Percentiles rank a stretch among this genome's conserved stretches.
phyloP scores from a whole-genome alignment of 2,329 filamentous ascomycete genomes.

The Elsinoe perseae region DNA sequence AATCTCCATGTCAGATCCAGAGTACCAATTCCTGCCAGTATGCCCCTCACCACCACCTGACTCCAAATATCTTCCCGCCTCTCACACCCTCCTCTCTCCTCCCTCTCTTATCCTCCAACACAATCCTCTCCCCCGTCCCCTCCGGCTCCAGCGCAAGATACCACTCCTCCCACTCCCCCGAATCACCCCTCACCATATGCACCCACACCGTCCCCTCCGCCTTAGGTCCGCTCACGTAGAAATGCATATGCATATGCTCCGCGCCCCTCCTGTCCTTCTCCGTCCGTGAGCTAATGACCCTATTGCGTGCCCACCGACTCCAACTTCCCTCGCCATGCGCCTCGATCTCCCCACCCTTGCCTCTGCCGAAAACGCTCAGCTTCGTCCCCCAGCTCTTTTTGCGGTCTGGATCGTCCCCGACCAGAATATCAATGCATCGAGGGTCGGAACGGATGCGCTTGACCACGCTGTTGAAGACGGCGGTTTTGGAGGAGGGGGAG shows the following conservation, averaged over 20 bases:
- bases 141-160: slow-evolving; percentile 73
- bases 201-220: slow-evolving; percentile 67
- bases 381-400: slow-evolving; percentile 29
- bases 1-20: too few relatives aligned
- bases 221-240: slow-evolving; percentile 72
- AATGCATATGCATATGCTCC: slow-evolving; percentile 77
- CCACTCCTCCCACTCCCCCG: slow-evolving; percentile 66
- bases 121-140: slow-evolving; percentile 52
- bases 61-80: slow-evolving; percentile 50
- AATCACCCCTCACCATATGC: slow-evolving; percentile 64
- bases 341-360: slow-evolving; percentile 50
- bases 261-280: slow-evolving; percentile 66
- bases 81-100: slow-evolving; percentile 35
- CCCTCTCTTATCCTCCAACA: slow-evolving; percentile 55
- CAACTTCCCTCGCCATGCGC: slow-evolving; percentile 74
- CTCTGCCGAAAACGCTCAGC: slow-evolving; percentile 35
- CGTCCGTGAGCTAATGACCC: slow-evolving; percentile 42
- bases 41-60: slow-evolving; percentile 44
- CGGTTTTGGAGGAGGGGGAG: slow-evolving; percentile 68
- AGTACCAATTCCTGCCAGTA: not conserved
- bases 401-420: slow-evolving; percentile 39
- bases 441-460: slow-evolving; percentile 66
- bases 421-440: slow-evolving; percentile 64
- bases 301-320: slow-evolving; percentile 69
- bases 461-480: slow-evolving; percentile 81